phyloP scores from a whole-genome alignment of 2,329 filamentous ascomycete species.

The Pseudophaeomoniella oleicola region DNA sequence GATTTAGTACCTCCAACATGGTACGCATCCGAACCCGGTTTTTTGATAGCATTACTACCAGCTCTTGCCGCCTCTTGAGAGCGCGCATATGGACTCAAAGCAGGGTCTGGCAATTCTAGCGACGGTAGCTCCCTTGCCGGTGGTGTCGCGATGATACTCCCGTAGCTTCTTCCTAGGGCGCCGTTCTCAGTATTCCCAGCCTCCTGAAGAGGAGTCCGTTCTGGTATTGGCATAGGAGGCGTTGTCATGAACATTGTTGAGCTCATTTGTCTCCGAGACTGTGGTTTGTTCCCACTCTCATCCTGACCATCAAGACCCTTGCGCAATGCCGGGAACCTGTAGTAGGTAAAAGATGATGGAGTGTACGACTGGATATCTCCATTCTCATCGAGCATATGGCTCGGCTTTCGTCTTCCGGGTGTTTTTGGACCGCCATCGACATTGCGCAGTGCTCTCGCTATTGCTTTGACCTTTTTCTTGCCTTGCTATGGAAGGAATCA shows the following conservation, averaged over 20 bases:
- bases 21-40: neutral
- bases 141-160: constrained; percentile 47
- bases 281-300: constrained; percentile 3
- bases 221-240: constrained; percentile 19
- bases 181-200: constrained; percentile 1
- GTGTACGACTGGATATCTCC: neutral
- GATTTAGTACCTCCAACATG: constrained; percentile 6
- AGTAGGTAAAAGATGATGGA: neutral
- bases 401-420: neutral
- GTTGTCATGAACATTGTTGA: constrained; percentile 15
- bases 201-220: constrained; percentile 6
- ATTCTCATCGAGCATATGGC: neutral
- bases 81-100: constrained; percentile 30
- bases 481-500: constrained; percentile 36
- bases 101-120: constrained; percentile 48
- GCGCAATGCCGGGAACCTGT: neutral
- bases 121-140: constrained; percentile 29
- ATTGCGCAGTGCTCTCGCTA: constrained; percentile 54
- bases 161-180: constrained; percentile 37
- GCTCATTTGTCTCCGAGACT: constrained; percentile 9
- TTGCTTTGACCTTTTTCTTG: constrained; percentile 84
- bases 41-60: neutral
- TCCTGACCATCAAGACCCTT: neutral
- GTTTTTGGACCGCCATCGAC: constrained; percentile 21
- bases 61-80: neutral